These are phyloP conservation scores for Solanum medicagineum DNA, from an alignment of 257 asterid genomes.

Conservation along the genomic window DNA sequence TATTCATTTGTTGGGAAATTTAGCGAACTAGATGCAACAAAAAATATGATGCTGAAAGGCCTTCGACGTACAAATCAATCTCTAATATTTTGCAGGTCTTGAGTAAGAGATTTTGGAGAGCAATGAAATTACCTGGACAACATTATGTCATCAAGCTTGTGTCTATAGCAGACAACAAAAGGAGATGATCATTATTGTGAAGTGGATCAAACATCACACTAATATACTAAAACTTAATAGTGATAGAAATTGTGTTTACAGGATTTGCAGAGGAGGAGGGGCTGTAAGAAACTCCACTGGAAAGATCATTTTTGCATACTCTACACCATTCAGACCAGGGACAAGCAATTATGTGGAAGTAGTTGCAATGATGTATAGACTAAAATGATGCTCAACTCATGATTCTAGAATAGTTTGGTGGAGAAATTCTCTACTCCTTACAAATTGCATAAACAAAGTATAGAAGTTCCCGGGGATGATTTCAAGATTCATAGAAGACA, in stretches of 20 bases:
- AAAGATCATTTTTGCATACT: neutral
- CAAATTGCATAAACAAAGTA: no score
- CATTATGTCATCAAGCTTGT: neutral
- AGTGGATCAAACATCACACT: neutral
- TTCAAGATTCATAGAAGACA: neutral
- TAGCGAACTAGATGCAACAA: neutral
- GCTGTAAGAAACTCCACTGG: neutral
- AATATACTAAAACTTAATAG: neutral
- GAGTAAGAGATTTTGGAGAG: neutral
- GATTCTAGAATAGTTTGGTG: neutral
- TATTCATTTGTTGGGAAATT: neutral
- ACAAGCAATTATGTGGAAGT: neutral
- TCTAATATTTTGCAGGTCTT: neutral
- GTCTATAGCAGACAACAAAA: neutral
- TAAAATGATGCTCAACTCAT: neutral
- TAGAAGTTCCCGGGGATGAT: neutral
- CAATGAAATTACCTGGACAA: neutral
- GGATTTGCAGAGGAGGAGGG: neutral
- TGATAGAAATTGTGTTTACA: neutral
- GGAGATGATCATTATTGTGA: neutral
- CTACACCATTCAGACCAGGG: neutral
- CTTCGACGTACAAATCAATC: neutral
- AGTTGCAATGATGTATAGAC: neutral
- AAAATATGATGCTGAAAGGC: neutral
- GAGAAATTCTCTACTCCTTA: neutral